Conservation (phyloP, 345 rosid species). For the Noccaea bulbosa region DNA sequence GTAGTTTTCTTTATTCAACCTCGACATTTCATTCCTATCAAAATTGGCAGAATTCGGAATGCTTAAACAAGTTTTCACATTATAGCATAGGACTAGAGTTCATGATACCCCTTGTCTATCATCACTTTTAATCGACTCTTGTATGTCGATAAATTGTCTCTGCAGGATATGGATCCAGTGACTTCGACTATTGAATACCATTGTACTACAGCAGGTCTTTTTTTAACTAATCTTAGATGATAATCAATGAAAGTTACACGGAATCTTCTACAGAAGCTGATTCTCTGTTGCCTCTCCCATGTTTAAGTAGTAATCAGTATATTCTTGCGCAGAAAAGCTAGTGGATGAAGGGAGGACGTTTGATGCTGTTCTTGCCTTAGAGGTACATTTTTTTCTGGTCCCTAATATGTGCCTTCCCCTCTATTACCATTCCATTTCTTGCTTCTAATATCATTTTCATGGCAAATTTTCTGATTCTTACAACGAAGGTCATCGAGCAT, state of each 20-base stretch:
- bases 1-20: not conserved
- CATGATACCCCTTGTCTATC: not conserved
- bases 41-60: too few species aligned
- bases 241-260: not conserved
- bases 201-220: slow-evolving; percentile 87
- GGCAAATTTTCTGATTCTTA: slow-evolving; percentile 22
- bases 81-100: not conserved
- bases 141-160: slow-evolving; percentile 30
- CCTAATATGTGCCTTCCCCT: not conserved
- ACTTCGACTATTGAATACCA: slow-evolving; percentile 78
- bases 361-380: slow-evolving; percentile 85
- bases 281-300: slow-evolving; percentile 1
- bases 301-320: not conserved
- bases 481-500: slow-evolving; percentile 84
- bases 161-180: slow-evolving; percentile 74
- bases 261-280: slow-evolving; percentile 12
- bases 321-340: slow-evolving; percentile 64
- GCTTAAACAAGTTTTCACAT: not conserved
- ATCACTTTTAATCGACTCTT: slow-evolving; percentile 2
- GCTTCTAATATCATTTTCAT: slow-evolving; percentile 24
- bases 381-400: slow-evolving; percentile 52
- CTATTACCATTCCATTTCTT: not conserved
- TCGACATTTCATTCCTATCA: too few species aligned
- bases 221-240: slow-evolving; percentile 20
- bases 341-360: slow-evolving; percentile 78